Evolutionary conservation across 2,329 filamentous ascomycete species (phyloP).

Genomic region (Nothopassalora personata): DNA sequence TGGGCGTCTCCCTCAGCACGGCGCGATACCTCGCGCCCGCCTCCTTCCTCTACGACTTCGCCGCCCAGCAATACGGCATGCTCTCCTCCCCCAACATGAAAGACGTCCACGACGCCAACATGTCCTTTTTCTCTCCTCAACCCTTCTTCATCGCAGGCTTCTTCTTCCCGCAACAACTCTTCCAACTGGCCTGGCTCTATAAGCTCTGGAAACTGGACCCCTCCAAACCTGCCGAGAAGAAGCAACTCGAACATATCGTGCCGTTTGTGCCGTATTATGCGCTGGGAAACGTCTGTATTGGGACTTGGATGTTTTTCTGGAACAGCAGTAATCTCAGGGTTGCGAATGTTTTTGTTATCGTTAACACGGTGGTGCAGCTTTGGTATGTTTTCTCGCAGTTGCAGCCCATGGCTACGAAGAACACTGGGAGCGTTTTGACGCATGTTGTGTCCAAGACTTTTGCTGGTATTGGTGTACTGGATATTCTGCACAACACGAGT

Average conservation of each 20-base stretch:
- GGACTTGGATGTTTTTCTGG: slow-evolving; percentile 59
- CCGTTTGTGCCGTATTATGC: slow-evolving; percentile 53
- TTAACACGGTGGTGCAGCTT: slow-evolving; percentile 53
- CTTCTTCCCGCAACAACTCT: slow-evolving; percentile 57
- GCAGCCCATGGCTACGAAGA: slow-evolving; percentile 45
- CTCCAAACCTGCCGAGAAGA: slow-evolving; percentile 35
- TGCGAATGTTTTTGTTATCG: slow-evolving; percentile 52
- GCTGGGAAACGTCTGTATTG: slow-evolving; percentile 55
- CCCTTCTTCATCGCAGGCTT: slow-evolving; percentile 56
- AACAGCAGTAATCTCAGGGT: slow-evolving; percentile 48
- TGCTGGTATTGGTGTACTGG: slow-evolving; percentile 55
- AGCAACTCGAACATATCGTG: slow-evolving; percentile 47
- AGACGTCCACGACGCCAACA: slow-evolving; percentile 53
- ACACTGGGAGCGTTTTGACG: slow-evolving; percentile 50
- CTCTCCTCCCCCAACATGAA: slow-evolving; percentile 55
- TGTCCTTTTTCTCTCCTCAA: slow-evolving; percentile 55
- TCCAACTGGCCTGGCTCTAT: slow-evolving; percentile 55
- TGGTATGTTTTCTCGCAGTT: slow-evolving; percentile 49
- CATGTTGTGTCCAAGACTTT: slow-evolving; percentile 56
- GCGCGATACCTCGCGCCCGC: slow-evolving; percentile 51
- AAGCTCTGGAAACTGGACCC: slow-evolving; percentile 48
- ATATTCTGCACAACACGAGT: slow-evolving; percentile 54
- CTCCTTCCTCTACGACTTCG: slow-evolving; percentile 54
- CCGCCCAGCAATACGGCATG: slow-evolving; percentile 56
- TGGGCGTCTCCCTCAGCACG: slow-evolving; percentile 52